Evolutionary conservation across 2,329 filamentous ascomycete genomes (phyloP).

Genomic region (Tolypocladium pustulatum): DNA sequence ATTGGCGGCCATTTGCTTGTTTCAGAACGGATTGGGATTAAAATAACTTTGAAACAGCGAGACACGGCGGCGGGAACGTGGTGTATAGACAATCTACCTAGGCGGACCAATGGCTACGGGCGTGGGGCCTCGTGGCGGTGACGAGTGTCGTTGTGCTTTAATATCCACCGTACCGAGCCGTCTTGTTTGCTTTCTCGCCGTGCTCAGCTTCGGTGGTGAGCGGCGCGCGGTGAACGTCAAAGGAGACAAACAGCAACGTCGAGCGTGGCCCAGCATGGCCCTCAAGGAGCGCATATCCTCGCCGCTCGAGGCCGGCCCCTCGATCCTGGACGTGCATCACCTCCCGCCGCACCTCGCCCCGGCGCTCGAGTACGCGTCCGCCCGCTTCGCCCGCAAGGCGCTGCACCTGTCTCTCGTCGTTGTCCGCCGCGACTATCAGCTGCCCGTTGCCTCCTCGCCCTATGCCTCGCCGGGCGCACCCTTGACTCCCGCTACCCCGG

Average conservation of each 20-base stretch:
- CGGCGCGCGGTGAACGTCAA: background rate
- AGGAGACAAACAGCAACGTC: background rate
- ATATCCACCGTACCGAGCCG: background rate
- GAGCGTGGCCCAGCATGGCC: constrained; percentile 19
- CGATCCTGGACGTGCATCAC: constrained; percentile 45
- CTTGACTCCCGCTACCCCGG: constrained; percentile 9
- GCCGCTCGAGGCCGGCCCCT: constrained; percentile 51
- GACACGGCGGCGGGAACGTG: background rate
- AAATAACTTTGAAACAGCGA: background rate
- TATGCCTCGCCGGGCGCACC: constrained; percentile 7
- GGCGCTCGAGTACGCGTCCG: constrained; percentile 49
- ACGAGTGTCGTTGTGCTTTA: background rate
- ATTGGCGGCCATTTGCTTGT: background rate
- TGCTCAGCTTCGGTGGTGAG: background rate
- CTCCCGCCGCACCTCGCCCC: constrained; percentile 43
- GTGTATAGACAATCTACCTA: background rate
- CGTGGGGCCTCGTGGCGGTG: background rate
- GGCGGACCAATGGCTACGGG: no score
- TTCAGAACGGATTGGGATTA: background rate
- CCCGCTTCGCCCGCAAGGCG: constrained; percentile 42
- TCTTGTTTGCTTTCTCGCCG: background rate
- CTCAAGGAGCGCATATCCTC: constrained; percentile 50
- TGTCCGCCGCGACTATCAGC: constrained; percentile 44
- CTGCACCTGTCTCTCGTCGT: constrained; percentile 49
- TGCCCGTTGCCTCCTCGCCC: constrained; percentile 26